A percentile compares a stretch with the other conserved stretches of the same genome.
Conservation (phyloP, 2,329 filamentous ascomycete species). For the Colletotrichum musae region DNA sequence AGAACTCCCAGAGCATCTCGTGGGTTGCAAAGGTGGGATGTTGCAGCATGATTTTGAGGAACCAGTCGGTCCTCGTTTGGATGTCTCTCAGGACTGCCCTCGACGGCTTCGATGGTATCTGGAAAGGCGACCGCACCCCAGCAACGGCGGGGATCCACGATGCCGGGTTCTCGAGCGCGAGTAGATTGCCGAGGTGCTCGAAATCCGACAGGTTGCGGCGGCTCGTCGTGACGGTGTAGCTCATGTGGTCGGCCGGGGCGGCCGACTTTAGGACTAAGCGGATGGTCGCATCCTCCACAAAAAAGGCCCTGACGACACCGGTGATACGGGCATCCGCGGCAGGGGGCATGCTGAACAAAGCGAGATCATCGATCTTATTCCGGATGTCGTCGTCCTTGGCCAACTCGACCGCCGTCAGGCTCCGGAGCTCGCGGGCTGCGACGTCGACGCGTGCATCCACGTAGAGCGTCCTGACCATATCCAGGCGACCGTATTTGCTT, state of each 20-base stretch:
- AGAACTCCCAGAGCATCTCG: conserved; percentile 99
- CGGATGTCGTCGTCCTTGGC: conserved; percentile 98
- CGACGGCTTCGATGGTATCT: conserved; percentile 93
- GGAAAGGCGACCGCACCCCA: conserved; percentile 87
- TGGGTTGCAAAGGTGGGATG: conserved; percentile 96
- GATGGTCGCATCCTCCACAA: conserved; percentile 95
- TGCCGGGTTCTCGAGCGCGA: conserved; percentile 91
- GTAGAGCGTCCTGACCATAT: conserved; percentile 91
- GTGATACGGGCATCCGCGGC: conserved; percentile 86
- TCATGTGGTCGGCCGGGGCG: conserved; percentile 83
- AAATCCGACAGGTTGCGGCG: conserved; percentile 91
- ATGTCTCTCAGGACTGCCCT: conserved; percentile 88
- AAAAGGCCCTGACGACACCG: conserved; percentile 93
- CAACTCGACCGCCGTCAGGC: conserved; percentile 93
- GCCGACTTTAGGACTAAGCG: conserved; percentile 95
- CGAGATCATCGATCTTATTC: conserved; percentile 95
- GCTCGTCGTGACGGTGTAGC: conserved; percentile 95
- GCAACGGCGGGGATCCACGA: conserved; percentile 91
- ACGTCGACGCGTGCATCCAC: conserved; percentile 90
- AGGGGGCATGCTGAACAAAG: conserved; percentile 82
- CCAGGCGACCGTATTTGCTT: conserved; percentile 96
- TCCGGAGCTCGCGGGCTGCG: conserved; percentile 85
- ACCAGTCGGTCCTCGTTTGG: conserved; percentile 88
- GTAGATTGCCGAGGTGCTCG: conserved; percentile 86
- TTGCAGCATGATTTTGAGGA: conserved; percentile 86